Conservation (phyloP, 2,329 filamentous ascomycete genomes). For the Botryotinia globosa region DNA sequence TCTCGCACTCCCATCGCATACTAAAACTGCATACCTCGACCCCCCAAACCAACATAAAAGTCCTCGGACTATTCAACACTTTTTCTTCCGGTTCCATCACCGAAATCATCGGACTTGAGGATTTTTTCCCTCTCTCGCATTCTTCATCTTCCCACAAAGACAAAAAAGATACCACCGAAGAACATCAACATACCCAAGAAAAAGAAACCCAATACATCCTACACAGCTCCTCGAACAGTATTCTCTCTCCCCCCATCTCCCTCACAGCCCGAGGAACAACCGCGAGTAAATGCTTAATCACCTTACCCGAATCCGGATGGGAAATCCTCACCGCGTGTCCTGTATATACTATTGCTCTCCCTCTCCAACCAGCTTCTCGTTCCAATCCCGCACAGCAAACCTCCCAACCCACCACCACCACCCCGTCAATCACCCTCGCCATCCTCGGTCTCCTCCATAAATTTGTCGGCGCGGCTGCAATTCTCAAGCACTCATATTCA, state of each 20-base stretch:
- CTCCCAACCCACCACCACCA: neutral
- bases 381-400: too few relatives aligned
- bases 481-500: neutral
- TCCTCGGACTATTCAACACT: conserved; percentile 21
- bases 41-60: neutral
- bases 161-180: neutral
- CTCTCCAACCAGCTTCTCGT: fast-evolving
- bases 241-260: neutral
- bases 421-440: neutral
- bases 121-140: neutral
- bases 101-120: neutral
- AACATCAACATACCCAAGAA: neutral
- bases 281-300: neutral
- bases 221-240: neutral
- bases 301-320: neutral
- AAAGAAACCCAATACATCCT: neutral
- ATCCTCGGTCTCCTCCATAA: neutral
- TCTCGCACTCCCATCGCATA: conserved; percentile 15
- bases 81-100: neutral
- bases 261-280: too few relatives aligned
- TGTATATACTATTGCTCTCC: neutral
- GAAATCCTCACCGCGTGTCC: neutral
- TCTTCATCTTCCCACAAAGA: neutral
- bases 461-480: neutral
- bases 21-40: conserved; percentile 20